Conservation (phyloP, 306 rosid species). For the Castanopsis chinensis region DNA sequence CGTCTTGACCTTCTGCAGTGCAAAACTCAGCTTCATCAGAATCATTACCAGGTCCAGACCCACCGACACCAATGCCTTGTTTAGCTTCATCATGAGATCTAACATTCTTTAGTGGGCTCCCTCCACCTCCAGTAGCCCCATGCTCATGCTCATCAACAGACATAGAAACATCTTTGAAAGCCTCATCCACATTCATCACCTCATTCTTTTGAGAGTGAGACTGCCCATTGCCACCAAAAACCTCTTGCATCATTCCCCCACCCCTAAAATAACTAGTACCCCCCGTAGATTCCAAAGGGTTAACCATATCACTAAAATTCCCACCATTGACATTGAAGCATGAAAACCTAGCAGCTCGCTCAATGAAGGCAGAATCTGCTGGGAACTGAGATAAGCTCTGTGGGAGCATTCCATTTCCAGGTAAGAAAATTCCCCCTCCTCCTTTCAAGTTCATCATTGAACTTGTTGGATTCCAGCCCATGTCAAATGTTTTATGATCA, state of each 20-base stretch:
- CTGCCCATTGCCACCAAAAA: slow-evolving; percentile 45
- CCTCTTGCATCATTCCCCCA: slow-evolving; percentile 45
- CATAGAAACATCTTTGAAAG: slow-evolving; percentile 45
- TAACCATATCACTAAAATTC: slow-evolving; percentile 48
- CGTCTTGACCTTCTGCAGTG: slow-evolving; percentile 56
- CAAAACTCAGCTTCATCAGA: slow-evolving; percentile 73
- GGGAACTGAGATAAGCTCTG: slow-evolving; percentile 84
- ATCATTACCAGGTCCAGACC: slow-evolving; percentile 45
- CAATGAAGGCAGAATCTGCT: slow-evolving; percentile 81
- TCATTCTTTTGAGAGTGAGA: slow-evolving; percentile 48
- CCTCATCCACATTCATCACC: slow-evolving; percentile 43
- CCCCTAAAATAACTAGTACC: slow-evolving; percentile 25
- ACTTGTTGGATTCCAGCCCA: slow-evolving; percentile 60
- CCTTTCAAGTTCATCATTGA: slow-evolving; percentile 36
- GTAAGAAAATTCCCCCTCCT: slow-evolving; percentile 43
- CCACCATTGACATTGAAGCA: slow-evolving; percentile 76
- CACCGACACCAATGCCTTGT: slow-evolving; percentile 28
- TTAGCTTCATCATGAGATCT: slow-evolving; percentile 67
- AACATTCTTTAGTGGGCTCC: slow-evolving; percentile 51
- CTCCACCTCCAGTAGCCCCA: slow-evolving; percentile 48
- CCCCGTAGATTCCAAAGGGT: slow-evolving; percentile 56
- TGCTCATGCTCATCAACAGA: slow-evolving; percentile 4
- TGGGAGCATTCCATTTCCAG: slow-evolving; percentile 52
- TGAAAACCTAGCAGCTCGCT: slow-evolving; percentile 84
- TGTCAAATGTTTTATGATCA: slow-evolving; percentile 51